Base-by-base conservation (phyloP, 2,329 filamentous ascomycete species). In the Trichocomaceae sp. region DNA sequence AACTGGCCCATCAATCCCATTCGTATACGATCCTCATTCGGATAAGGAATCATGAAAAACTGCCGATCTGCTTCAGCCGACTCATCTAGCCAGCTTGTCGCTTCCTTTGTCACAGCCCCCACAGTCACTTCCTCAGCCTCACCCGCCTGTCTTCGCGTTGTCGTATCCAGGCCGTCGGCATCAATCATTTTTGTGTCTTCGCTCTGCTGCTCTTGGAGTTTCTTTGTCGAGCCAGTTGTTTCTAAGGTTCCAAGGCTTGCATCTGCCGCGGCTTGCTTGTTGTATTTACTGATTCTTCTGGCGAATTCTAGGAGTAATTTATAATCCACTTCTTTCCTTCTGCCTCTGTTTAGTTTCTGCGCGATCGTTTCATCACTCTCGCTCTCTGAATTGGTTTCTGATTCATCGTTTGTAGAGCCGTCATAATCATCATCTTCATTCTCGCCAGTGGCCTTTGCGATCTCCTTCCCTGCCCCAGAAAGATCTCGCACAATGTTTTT, bases 281-380 rank as follows among this genome's bases (percentile, higher is more conserved):
- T 76, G 57, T 76, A 75, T 61, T 73, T 75, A 64, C 74, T 75
- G 46, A 77, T 76, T 19, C 74, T 64, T 5, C 73, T 69, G 3
- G 75, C 74, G 50, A 77, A 77, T 29, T 74, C 68, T 13, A 77
- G 63, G 0, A 77, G 65, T 2, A 75, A 60, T 35, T 66, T 66
- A 57, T 76, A 77, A 41, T 76, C 73, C 8, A 77, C 67, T 46
- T 73, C 70, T 19, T 67, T 67, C 13, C 57, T 63, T n/a, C 31
- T 62, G n/a, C 12, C 61, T 41, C 60, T 59, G 26, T 49, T 50
- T 19, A 19, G 50, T 60, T 59, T 19, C 66, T 62, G 13, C 61
- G 61, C 3, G 59, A 62, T n/a, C 66, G 37, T 63, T 22, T 63
- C 59, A 2, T 62, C 62, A 20, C 54, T 59, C n/a, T 63, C 62